Evolutionary conservation across 2,329 filamentous ascomycete genomes (phyloP), one percentile per base, ranked within the genome.

Genomic region (Xylariaceae sp.): DNA sequence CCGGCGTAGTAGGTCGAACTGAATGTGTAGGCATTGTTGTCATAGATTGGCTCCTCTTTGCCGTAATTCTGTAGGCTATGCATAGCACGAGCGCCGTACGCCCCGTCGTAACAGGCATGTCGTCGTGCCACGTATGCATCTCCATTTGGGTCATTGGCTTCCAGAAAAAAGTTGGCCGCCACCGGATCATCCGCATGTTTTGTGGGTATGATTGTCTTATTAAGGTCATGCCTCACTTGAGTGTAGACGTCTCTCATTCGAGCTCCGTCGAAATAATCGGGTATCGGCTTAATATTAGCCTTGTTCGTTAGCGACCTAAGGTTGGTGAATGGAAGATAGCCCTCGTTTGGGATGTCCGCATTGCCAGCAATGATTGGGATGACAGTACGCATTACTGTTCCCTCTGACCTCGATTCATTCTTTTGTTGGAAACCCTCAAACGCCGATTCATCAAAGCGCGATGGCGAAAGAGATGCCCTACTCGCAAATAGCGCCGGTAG

Each of bases 11-110:
- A 79, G 2, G 60, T 77, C 5, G 72, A 71, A 34, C 70, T 73
- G 29, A 76, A 71, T 0, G 74, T 72, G 61, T 76, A 73, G 9
- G 76, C 70, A 21, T 74, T 71, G 39, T 70, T 69, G 61, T 80
- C 73, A 57, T 74, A 78, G n/a, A 58, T 23, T 2, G 65, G 65
- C 44, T 72, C 67, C 19, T 39, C 39, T 3, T 52, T 29, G 12
- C 56, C 45, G 19, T 48, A 59, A 11, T 51, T 55, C 40, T 52
- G 54, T 11, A 57, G 31, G 24, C 23, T 34, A 14, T 45, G 44
- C 29, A 53, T 58, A 2, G 43, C 43, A 8, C 34, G 44, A 44
- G 53, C 53, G 17, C 53, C 47, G 28, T 41, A 36, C 6, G 55
- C 55, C 4, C 55, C 49, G 36, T 53, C 43, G 33, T 53, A 34